These are phyloP conservation scores for Wallacemonas rigidus DNA, from an alignment of 208 protist species.

Conservation along the genomic window DNA sequence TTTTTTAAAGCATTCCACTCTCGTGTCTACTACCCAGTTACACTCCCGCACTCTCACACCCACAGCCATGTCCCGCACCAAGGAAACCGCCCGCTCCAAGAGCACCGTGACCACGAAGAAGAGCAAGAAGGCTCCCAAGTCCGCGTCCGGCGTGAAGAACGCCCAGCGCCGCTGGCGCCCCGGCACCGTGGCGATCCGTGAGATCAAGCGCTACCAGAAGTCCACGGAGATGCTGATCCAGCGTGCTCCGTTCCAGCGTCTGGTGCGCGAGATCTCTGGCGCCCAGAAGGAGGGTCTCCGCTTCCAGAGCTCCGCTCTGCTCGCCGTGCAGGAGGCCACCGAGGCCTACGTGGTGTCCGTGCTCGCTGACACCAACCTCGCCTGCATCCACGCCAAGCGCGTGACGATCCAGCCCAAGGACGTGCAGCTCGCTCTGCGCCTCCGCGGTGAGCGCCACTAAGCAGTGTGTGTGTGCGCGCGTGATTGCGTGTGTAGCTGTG, in stretches of 20 bases:
- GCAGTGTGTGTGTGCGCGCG: slow-evolving; percentile 9
- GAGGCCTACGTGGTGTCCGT: slow-evolving; percentile 92
- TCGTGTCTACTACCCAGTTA: neutral
- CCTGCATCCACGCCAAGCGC: slow-evolving; percentile 83
- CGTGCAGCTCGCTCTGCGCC: slow-evolving; percentile 58
- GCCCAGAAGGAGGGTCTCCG: slow-evolving; percentile 74
- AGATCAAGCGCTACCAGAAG: slow-evolving; percentile 94
- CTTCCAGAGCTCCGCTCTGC: slow-evolving; percentile 85
- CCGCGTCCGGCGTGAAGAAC: slow-evolving; percentile 95
- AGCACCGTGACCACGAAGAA: slow-evolving; percentile 96
- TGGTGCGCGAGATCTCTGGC: slow-evolving; percentile 84
- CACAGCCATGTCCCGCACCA: slow-evolving; percentile 95
- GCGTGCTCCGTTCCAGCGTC: slow-evolving; percentile 86
- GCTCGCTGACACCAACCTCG: slow-evolving; percentile 93
- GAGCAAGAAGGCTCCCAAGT: slow-evolving; percentile 97
- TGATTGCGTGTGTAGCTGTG: neutral
- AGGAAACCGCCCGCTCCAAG: slow-evolving; percentile 97
- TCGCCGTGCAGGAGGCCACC: slow-evolving; percentile 89
- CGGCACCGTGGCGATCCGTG: slow-evolving; percentile 97
- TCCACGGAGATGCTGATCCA: slow-evolving; percentile 88
- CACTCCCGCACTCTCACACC: slow-evolving; percentile 1
- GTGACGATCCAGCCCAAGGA: slow-evolving; percentile 88
- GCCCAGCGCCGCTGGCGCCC: slow-evolving; percentile 95
- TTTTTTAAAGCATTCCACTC: slow-evolving; percentile 5
- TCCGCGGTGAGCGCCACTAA: slow-evolving; percentile 64